Conservation (phyloP, 1,139 yeast species). For the Meyerozyma smithsonii region DNA sequence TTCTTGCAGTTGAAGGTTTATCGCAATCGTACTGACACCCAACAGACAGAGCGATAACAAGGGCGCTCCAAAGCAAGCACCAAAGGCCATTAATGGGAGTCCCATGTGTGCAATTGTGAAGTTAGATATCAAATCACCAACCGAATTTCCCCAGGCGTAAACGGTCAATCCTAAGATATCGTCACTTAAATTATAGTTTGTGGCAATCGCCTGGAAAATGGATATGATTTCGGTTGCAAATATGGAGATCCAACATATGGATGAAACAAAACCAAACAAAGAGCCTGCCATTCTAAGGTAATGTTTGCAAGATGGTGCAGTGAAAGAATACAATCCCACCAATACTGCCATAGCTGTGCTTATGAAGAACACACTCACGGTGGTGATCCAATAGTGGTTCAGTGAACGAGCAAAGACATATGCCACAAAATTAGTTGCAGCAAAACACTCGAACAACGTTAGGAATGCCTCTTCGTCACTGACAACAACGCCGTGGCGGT, state of each 20-base stretch:
- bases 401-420: conserved; percentile 8
- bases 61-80: conserved; percentile 96
- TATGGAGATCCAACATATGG: conserved; percentile 69
- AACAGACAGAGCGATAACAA: conserved; percentile 44
- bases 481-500: background rate
- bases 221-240: conserved; percentile 77
- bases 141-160: conserved; percentile 88
- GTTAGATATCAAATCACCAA: conserved; percentile 86
- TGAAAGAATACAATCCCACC: conserved; percentile 1
- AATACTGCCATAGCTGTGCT: conserved; percentile 2
- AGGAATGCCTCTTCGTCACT: conserved; percentile 14
- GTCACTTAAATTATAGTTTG: conserved; percentile 61
- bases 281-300: conserved; percentile 33
- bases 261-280: conserved; percentile 57
- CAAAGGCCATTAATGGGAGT: conserved; percentile 85
- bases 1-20: conserved; percentile 12
- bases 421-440: conserved; percentile 15
- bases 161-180: conserved; percentile 77
- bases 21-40: conserved; percentile 57
- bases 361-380: conserved; percentile 6
- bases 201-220: conserved; percentile 58
- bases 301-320: conserved; percentile 6
- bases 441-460: conserved; percentile 17
- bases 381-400: conserved; percentile 12
- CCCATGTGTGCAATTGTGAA: conserved; percentile 82